Conservation (phyloP, 1,284 basidiomycete genomes). For the Acaromyces ingoldii region DNA sequence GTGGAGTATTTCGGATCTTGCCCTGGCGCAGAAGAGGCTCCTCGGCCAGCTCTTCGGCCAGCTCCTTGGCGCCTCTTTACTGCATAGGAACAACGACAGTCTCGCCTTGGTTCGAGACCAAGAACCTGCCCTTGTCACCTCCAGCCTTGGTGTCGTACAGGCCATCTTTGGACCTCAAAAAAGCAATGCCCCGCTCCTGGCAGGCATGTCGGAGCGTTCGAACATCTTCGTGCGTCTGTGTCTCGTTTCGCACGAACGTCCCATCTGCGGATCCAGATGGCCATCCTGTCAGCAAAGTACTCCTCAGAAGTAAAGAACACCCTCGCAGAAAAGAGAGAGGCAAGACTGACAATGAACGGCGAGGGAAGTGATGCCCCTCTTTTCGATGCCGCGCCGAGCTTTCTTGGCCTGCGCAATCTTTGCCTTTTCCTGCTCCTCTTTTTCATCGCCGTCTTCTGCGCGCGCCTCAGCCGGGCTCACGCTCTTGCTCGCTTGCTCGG, state of each 20-base stretch:
- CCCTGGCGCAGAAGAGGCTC: too few relatives aligned
- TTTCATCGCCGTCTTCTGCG: background rate
- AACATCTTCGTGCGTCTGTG: conserved; percentile 31
- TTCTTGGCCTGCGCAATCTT: too few relatives aligned
- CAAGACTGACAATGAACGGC: conserved; percentile 9
- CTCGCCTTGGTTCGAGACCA: conserved; percentile 36
- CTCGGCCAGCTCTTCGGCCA: too few relatives aligned
- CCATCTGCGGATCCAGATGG: conserved; percentile 8
- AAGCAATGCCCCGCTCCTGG: conserved; percentile 6
- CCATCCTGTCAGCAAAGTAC: conserved; percentile 4
- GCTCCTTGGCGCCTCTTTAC: too few relatives aligned
- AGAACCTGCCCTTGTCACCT: conserved; percentile 20
- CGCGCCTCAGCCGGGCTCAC: background rate
- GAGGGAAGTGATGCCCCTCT: conserved; percentile 3
- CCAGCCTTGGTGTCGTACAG: background rate
- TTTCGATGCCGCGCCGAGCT: background rate
- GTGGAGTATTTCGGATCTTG: too few relatives aligned
- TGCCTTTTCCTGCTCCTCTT: conserved; percentile 3
- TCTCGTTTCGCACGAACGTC: conserved; percentile 34
- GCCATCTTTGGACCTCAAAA: conserved; percentile 10
- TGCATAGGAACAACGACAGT: conserved; percentile 26
- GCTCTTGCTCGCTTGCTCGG: background rate
- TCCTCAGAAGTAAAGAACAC: background rate
- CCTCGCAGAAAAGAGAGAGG: conserved; percentile 9
- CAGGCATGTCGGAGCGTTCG: conserved; percentile 29